These are phyloP conservation scores for Scedosporium minutisporum DNA, from an alignment of 2,329 filamentous ascomycete species.

Conservation along the genomic window DNA sequence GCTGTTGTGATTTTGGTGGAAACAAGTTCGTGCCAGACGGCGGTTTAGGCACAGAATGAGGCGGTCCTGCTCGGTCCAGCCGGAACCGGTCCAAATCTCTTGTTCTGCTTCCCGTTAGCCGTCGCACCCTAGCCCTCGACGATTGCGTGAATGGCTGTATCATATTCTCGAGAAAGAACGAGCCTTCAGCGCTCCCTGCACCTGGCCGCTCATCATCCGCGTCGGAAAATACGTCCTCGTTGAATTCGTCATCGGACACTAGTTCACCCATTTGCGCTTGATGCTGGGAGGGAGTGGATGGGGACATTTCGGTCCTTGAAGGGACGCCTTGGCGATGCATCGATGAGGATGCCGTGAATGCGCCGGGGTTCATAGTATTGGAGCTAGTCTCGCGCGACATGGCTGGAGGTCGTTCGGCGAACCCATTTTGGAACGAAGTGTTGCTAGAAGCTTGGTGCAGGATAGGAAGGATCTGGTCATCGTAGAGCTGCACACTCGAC, in stretches of 20 bases:
- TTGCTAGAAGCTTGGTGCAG: constrained; percentile 76
- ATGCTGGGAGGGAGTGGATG: not conserved
- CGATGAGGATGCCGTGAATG: constrained; percentile 43
- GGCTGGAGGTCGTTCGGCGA: constrained; percentile 61
- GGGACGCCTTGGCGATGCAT: constrained; percentile 34
- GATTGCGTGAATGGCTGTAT: constrained; percentile 48
- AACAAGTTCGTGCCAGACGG: constrained; percentile 18
- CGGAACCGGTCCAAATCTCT: constrained; percentile 27
- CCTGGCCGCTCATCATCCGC: constrained; percentile 50
- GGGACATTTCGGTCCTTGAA: not conserved
- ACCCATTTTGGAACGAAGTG: constrained; percentile 80
- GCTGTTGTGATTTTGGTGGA: constrained; percentile 15
- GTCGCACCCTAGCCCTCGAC: constrained; percentile 48
- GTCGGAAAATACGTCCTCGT: constrained; percentile 70
- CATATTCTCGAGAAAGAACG: constrained; percentile 51
- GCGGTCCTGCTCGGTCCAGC: constrained; percentile 21
- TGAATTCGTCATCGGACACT: constrained; percentile 66
- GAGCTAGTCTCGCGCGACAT: constrained; percentile 49
- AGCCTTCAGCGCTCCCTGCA: constrained; percentile 28
- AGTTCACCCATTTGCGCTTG: constrained; percentile 51
- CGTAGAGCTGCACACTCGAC: constrained; percentile 74
- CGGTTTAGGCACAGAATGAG: constrained; percentile 32
- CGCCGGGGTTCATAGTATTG: constrained; percentile 54
- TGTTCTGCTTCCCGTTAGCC: constrained; percentile 48
- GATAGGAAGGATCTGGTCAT: constrained; percentile 86